Conservation (phyloP, 164 flowering plant species). For the Echeveria elegans region DNA sequence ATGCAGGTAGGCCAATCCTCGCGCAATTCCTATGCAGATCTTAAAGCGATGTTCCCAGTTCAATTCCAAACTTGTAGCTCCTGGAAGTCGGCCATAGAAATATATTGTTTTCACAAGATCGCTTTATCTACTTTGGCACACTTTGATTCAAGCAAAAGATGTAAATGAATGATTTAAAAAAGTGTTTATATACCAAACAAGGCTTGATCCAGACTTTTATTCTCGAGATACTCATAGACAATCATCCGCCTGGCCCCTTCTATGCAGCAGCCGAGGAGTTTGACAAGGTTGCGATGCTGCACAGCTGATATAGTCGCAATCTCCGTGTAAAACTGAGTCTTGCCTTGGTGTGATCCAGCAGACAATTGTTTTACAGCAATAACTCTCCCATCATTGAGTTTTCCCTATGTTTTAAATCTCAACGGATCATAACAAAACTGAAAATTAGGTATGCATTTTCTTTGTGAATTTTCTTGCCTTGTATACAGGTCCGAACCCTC, state of each 20-base stretch:
- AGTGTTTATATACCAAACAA: too few relatives aligned
- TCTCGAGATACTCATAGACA: constrained; percentile 68
- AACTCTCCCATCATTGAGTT: not conserved
- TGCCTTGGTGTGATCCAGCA: not conserved
- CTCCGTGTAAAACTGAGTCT: constrained; percentile 1
- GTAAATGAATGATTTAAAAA: too few relatives aligned
- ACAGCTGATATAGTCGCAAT: constrained; percentile 12
- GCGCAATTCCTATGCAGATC: constrained; percentile 63
- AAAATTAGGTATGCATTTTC: too few relatives aligned
- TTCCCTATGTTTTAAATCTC: constrained; percentile 1
- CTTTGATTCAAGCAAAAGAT: too few relatives aligned
- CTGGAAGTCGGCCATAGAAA: constrained; percentile 19
- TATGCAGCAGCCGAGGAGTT: constrained; percentile 26
- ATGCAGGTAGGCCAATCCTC: constrained; percentile 71
- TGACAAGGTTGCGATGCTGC: constrained; percentile 29
- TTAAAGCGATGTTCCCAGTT: constrained; percentile 49
- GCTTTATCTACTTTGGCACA: too few relatives aligned
- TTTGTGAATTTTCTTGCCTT: not conserved
- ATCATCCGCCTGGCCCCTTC: constrained; percentile 37
- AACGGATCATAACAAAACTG: too few relatives aligned
- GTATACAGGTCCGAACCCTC: constrained; percentile 7
- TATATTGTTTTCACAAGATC: not conserved
- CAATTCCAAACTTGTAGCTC: constrained; percentile 29
- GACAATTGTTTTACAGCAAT: constrained; percentile 1
- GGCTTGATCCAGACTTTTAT: constrained; percentile 46